Conservation (phyloP, 352 stramenopile genomes). For the Globisporangium polare region DNA sequence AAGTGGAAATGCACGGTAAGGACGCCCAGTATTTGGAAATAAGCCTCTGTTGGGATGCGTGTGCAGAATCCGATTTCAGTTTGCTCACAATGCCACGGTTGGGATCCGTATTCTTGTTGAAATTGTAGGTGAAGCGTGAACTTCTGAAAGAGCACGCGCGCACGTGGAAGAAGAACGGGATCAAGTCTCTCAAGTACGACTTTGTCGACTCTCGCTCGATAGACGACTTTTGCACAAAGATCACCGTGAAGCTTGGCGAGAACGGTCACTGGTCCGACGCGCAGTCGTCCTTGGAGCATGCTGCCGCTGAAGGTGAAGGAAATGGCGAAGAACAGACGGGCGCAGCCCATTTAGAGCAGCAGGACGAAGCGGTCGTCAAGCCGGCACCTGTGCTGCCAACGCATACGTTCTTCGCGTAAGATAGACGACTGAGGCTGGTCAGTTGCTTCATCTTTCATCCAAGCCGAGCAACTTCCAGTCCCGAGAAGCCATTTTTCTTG, state of each 20-base stretch:
- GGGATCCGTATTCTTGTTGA: not conserved
- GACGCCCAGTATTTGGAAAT: not conserved
- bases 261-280: conserved; percentile 57
- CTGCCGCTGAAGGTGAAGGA: not conserved
- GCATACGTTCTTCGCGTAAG: conserved; percentile 1
- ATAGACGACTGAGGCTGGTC: not conserved
- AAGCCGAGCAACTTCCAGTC: not conserved
- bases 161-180: conserved; percentile 52
- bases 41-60: too few relatives aligned
- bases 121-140: conserved; percentile 34
- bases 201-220: conserved; percentile 37
- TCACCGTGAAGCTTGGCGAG: conserved; percentile 33
- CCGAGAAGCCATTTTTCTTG: not conserved
- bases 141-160: conserved; percentile 50
- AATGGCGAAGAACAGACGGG: not conserved
- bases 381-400: not conserved
- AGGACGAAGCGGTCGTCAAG: not conserved
- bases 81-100: not conserved
- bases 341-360: not conserved
- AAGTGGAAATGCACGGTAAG: conserved; percentile 49
- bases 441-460: not conserved
- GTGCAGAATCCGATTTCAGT: not conserved
- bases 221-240: conserved; percentile 41
- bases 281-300: conserved; percentile 38
- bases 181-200: conserved; percentile 39